Conservation (phyloP, 768 basidiomycete genomes). For the Pulveroboletus sp. region DNA sequence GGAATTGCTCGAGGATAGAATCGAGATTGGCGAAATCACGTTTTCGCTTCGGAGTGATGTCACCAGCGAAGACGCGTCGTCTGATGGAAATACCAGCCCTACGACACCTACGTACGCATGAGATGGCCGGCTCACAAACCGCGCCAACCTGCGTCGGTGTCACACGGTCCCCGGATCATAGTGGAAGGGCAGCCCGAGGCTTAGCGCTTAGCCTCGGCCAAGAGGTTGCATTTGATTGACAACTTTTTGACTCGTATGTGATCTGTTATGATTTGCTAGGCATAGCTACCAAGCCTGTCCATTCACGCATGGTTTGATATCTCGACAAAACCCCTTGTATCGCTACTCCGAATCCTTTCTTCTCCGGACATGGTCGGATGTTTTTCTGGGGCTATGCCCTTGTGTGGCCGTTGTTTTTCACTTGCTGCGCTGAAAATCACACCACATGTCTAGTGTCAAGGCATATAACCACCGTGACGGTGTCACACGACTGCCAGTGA, state of each 20-base stretch:
- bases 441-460: not conserved
- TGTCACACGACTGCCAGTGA: not conserved
- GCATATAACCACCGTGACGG: not conserved
- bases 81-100: not conserved
- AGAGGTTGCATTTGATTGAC: not conserved
- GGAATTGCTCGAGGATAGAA: constrained; percentile 15
- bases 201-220: not conserved
- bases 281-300: not conserved
- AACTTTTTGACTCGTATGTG: not conserved
- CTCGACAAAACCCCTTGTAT: constrained; percentile 3
- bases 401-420: not conserved
- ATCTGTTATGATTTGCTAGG: not conserved
- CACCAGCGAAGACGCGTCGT: constrained; percentile 1
- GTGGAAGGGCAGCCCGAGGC: not conserved
- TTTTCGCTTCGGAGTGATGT: constrained; percentile 11
- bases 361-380: not conserved
- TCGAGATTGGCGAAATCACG: constrained; percentile 23
- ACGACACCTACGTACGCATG: not conserved
- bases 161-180: not conserved
- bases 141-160: not conserved
- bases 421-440: not conserved
- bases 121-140: not conserved
- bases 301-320: too few relatives aligned
- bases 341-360: not conserved
- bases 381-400: not conserved